Evolutionary conservation across 179 eudicot species (phyloP).

Genomic region (Silene vulgaris): DNA sequence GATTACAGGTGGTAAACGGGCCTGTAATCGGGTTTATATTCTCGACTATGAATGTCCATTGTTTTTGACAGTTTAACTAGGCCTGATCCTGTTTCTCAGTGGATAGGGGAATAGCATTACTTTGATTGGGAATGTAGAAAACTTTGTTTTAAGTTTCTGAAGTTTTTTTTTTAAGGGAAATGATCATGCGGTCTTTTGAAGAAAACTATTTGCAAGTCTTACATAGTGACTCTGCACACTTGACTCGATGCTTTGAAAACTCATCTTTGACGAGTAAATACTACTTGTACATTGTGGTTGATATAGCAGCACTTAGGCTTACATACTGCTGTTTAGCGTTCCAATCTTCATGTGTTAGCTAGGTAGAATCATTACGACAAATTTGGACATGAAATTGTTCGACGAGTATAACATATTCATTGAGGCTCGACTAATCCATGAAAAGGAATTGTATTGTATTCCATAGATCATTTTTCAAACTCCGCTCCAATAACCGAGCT

Average conservation of each 20-base stretch:
- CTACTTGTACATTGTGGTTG: too few species aligned
- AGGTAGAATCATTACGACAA: too few species aligned
- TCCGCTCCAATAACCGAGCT: background rate
- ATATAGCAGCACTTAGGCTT: too few species aligned
- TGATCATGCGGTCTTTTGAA: too few species aligned
- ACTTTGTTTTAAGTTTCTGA: background rate
- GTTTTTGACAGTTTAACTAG: too few species aligned
- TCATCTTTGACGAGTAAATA: too few species aligned
- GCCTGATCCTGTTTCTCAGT: background rate
- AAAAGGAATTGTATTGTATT: background rate
- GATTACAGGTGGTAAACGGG: constrained; percentile 3
- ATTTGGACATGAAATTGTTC: background rate
- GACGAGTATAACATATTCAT: background rate
- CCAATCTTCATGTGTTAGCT: too few species aligned
- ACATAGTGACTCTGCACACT: background rate
- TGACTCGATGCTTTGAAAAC: too few species aligned
- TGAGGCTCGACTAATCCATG: background rate
- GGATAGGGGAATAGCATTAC: background rate
- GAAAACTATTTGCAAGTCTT: background rate
- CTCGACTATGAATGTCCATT: too few species aligned
- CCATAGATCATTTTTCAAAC: background rate
- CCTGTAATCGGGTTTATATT: background rate
- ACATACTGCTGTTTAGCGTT: too few species aligned
- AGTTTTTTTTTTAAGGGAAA: too few species aligned
- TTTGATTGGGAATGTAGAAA: background rate